phyloP scores from a whole-genome alignment of 345 rosid species.

The Gossypium thurberi region DNA sequence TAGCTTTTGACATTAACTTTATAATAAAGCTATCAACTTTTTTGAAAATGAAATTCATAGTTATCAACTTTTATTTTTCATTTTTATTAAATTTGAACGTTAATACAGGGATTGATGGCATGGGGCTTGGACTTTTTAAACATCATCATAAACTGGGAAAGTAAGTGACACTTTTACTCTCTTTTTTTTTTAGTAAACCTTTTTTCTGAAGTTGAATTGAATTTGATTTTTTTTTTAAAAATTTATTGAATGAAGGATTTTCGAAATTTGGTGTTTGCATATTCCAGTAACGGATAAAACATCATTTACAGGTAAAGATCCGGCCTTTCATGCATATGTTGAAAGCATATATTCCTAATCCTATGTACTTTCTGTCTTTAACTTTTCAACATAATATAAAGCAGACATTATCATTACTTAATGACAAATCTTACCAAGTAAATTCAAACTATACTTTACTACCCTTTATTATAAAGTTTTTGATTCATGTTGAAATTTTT shows the following conservation, averaged over 20 bases:
- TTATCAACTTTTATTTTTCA: not conserved
- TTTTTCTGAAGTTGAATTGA: not conserved
- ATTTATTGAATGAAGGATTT: conserved; percentile 42
- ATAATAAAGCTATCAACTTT: too few species aligned
- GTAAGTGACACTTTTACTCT: conserved; percentile 24
- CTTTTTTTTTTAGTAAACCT: not conserved
- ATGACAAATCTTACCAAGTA: not conserved
- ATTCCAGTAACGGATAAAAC: conserved; percentile 70
- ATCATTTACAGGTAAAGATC: conserved; percentile 43
- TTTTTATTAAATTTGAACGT: too few species aligned
- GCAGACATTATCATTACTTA: not conserved
- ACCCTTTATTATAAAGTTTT: not conserved
- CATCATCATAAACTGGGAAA: conserved; percentile 53
- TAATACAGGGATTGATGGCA: conserved; percentile 63
- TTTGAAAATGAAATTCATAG: not conserved
- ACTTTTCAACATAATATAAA: not conserved
- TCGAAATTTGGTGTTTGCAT: conserved; percentile 70
- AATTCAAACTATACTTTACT: not conserved
- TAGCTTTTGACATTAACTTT: not conserved
- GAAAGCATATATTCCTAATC: not conserved
- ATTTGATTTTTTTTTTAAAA: not conserved
- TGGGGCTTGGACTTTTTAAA: conserved; percentile 64
- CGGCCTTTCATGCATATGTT: not conserved
- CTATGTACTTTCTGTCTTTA: not conserved
- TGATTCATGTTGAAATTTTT: not conserved